These are phyloP conservation scores for Lolium rigidum DNA, from an alignment of 176 grass and related monocot genomes.

Conservation along the genomic window DNA sequence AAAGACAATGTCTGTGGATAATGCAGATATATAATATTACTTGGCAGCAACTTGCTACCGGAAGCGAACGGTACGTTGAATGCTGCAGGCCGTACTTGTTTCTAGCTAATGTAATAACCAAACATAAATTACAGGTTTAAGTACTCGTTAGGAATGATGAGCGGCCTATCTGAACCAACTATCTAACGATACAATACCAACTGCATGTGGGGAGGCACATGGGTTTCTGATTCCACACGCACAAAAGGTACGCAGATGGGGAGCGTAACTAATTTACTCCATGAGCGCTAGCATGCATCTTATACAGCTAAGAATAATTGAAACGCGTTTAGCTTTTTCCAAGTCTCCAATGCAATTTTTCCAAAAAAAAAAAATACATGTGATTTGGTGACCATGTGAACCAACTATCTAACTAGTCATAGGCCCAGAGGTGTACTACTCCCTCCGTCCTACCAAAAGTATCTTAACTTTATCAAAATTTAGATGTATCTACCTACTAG, in stretches of 20 bases:
- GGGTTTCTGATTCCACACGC: not conserved
- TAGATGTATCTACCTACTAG: no score
- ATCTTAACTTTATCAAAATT: no score
- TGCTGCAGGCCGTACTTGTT: not conserved
- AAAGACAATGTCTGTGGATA: not conserved
- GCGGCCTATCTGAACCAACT: not conserved
- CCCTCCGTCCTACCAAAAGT: no score
- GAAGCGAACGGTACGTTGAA: not conserved
- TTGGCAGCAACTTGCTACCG: not conserved
- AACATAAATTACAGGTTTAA: not conserved
- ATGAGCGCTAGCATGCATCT: not conserved
- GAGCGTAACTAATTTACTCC: not conserved
- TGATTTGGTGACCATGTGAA: no score
- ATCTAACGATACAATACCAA: not conserved
- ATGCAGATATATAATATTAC: not conserved
- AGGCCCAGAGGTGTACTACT: no score
- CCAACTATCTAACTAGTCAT: no score
- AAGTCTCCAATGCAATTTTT: not conserved
- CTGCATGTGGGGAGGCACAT: conserved; percentile 19
- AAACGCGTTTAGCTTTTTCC: not conserved
- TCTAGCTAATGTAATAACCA: not conserved
- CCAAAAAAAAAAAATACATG: no score
- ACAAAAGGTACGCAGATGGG: conserved; percentile 5
- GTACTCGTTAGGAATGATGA: not conserved
- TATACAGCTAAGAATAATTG: not conserved